phyloP scores from a whole-genome alignment of 352 stramenopile genomes.

The Pythium phragmiticola region DNA sequence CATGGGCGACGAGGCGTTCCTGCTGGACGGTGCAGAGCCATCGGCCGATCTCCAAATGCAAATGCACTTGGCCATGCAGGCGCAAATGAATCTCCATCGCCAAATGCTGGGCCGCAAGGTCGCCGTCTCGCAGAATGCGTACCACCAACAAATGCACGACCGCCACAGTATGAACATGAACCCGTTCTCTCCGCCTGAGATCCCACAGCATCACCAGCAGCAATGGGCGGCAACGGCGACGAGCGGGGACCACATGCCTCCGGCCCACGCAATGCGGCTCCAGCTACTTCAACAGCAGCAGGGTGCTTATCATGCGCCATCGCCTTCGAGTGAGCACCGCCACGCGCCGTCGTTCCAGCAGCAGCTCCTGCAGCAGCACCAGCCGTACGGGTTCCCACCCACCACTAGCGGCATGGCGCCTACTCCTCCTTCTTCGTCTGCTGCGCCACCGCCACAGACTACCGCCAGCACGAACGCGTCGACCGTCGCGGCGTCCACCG shows the following conservation, averaged over 20 bases:
- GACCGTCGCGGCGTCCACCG: conserved; percentile 12
- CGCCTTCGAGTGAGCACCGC: conserved; percentile 1
- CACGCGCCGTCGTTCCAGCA: conserved; percentile 15
- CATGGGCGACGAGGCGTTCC: conserved; percentile 40
- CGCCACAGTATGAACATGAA: conserved; percentile 11
- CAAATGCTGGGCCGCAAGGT: conserved; percentile 88
- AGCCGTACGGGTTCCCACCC: conserved; percentile 21
- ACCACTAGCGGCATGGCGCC: conserved; percentile 7
- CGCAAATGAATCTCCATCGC: conserved; percentile 86
- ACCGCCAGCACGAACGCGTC: conserved; percentile 15
- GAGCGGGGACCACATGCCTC: conserved; percentile 20
- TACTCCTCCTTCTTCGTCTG: not conserved
- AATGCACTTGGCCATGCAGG: conserved; percentile 87
- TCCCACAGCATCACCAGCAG: conserved; percentile 31
- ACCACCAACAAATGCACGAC: conserved; percentile 41
- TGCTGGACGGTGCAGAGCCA: conserved; percentile 51
- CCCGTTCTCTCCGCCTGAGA: too few species aligned
- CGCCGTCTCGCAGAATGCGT: conserved; percentile 81
- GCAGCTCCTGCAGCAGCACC: conserved; percentile 24
- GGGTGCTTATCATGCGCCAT: not conserved
- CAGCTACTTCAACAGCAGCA: conserved; percentile 24
- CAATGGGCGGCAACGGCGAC: conserved; percentile 30
- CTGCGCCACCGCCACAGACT: not conserved
- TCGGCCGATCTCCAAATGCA: conserved; percentile 67
- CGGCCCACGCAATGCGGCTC: conserved; percentile 20